Evolutionary conservation across 1,284 basidiomycete genomes (phyloP), one percentile per base, ranked within the genome.

Genomic region (Apiotrichum sp.): DNA sequence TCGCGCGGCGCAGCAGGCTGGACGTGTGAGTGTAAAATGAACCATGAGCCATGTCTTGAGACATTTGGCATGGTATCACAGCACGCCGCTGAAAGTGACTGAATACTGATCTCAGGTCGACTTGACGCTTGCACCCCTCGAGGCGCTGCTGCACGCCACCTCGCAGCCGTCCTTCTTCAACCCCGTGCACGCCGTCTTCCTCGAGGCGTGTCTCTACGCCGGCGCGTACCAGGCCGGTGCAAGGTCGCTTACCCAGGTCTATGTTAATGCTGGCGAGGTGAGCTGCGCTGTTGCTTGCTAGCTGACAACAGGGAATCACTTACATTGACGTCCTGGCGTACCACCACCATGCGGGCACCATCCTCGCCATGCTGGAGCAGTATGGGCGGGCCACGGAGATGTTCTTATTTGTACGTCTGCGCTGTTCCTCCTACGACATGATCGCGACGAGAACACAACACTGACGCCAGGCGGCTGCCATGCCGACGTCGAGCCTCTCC

Each of bases 311-410:
- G 49, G 61, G 50, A 34, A 48, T 63, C 55, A 13, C 58, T 53
- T 69, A 73, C 50, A 60, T 70, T 29, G 71, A 75, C 47, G 58
- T 73, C 13, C 51, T 75, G 16, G 68, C 72, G 2, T 75, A 63
- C 60, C 66, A 70, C 55, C 70, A 73, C 57, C 73, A 75, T 36
- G 70, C 66, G 0, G 73, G 73, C 4, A 59, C 68, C 9, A 62
- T 72, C 33, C 57, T 54, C 29, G 66, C 68, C 3, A 68, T 63
- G 13, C 10, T 56, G 13, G 56, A 58, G 4, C 55, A 67, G 4
- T 71, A 53, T 42, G 58, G 39, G 6, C 55, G 52, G 16, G 73
- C 73, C 1, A 54, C 53, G n/a, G 65, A 66, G 39, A 48, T 65
- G 33, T 71, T 72, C 56, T 32, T 53, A 9, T 63, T 66, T 13